Base-by-base conservation (phyloP, 129 eudicot genomes). In the Daucus carota region DNA sequence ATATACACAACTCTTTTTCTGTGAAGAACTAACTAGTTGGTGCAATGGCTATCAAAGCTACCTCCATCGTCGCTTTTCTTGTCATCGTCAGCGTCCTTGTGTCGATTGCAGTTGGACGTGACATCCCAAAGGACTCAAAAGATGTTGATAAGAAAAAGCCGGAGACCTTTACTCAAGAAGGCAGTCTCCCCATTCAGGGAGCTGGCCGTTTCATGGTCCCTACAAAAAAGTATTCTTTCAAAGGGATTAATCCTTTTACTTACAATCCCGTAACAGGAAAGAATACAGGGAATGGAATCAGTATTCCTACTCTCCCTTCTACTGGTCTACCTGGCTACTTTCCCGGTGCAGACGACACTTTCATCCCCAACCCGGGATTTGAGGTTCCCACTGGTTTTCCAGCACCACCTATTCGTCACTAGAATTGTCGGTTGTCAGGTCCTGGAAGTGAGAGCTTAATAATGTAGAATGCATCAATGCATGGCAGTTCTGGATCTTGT, bases 341-440 rank as follows among this genome's bases (percentile, higher is more conserved):
- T 43, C 96, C 92, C 0, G 90, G 96, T 34, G 90, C 86, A 1
- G 96, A 87, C 77, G 96, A 90, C 69, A 90, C 88, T 3, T 73
- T 62, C 13, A 63, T 86, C 59, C 96, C 96, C 8, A 85, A 85
- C 82, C 89, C 96, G n/a, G 90, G 92, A 2, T 72, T 80, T 22
- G 92, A 85, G 83, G 90, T 82, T 36, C 92, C 86, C 3, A 70
- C 77, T 11, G 84, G 83, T 11, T 24, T 75, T 77, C 80, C 84
- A 46, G 69, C 68, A 41, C 78, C 90, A 34, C 69, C 81, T 18
- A 18, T 75, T 43, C 70, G 80, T 48, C 79, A 62, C 12, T 86
- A 81, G 82, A 44, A 2, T 2, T 11, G 17, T 44, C 17, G 12
- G 12, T 44, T 22, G 29, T 52, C 29, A 52, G 10, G 29, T 14